Evolutionary conservation across 1,284 basidiomycete species (phyloP), one percentile per base, ranked within the genome.

Genomic region (Mycena citricolor): DNA sequence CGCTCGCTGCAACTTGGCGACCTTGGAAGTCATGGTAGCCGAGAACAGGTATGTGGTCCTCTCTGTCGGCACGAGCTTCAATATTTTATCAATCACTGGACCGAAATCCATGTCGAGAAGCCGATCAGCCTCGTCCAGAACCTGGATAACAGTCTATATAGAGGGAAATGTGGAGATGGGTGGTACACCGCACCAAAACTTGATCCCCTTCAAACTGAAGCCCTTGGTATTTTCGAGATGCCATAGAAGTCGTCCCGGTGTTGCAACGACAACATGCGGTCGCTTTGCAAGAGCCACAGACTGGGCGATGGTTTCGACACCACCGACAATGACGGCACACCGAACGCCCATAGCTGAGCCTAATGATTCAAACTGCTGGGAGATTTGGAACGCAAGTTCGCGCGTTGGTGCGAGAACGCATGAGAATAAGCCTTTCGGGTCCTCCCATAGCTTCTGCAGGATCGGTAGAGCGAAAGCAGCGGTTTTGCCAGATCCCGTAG

Each of bases 21-120:
- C 94, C 67, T 98, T 99, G 17, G 93, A 97, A 2, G 95, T 97
- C 94, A 99, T 99, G n/a, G 97, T 99, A 1, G 97, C 97, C 12
- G 94, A 97, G 73, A 97, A 99, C 2, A 99, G 78, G 64, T 94
- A 98, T 0, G 97, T 99, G 25, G 86, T 90, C 16, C 97, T 81
- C 60, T 99, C 94, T 60, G 86, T 90, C 14, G 97, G 97, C 53
- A 99, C 89, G 32, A 90, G 83, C 68, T 97, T 97, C 32, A 99
- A 74, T 51, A 99, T 93, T 71, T 94, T 95, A 73, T 99, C 97
- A 53, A 99, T 94, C 45, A 92, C 89, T 26, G 91, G 88, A 14
- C 94, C 94, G 59, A 99, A 99, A 63, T 99, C 97, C 81, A 99
- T 87, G 68, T 99, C 97, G 31, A 99, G 73, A 35, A 99, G 68